Conservation (phyloP, 1,284 basidiomycete genomes). For the Cerioporus squamosus region DNA sequence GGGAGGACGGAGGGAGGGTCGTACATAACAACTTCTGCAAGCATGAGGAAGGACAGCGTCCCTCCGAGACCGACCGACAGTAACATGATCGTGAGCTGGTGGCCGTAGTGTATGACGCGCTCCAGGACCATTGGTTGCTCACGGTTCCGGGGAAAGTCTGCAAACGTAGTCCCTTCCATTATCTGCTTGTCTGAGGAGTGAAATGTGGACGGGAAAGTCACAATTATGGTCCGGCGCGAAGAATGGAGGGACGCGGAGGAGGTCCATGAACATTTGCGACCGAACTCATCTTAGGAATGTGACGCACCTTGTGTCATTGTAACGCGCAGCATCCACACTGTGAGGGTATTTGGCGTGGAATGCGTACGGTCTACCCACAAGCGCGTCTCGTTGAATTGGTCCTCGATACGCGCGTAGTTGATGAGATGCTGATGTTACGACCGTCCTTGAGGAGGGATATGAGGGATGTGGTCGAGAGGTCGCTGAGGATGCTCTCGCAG, state of each 20-base stretch:
- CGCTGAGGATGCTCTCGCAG: constrained; percentile 37
- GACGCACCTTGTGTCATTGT: constrained; percentile 52
- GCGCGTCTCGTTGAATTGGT: constrained; percentile 46
- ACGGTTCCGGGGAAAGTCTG: constrained; percentile 58
- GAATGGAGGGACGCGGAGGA: constrained; percentile 61
- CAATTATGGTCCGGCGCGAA: constrained; percentile 66
- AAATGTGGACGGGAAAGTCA: constrained; percentile 48
- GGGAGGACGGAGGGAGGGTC: constrained; percentile 51
- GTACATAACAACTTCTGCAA: constrained; percentile 55
- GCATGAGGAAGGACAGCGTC: constrained; percentile 64
- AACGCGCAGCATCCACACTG: constrained; percentile 69
- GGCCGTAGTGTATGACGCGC: constrained; percentile 44
- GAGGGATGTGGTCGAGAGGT: constrained; percentile 62
- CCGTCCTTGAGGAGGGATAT: constrained; percentile 81
- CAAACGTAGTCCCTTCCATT: constrained; percentile 51
- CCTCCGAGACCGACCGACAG: constrained; percentile 64
- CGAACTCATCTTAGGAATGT: constrained; percentile 5
- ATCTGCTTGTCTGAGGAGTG: constrained; percentile 40
- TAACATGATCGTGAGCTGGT: constrained; percentile 41
- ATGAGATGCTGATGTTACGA: constrained; percentile 65
- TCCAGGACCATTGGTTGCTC: constrained; percentile 30
- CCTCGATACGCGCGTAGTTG: constrained; percentile 51
- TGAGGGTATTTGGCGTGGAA: constrained; percentile 48
- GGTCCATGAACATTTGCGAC: constrained; percentile 40
- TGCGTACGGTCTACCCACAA: constrained; percentile 48